A percentile compares a stretch with the other conserved stretches of the same genome.
phyloP scores from a whole-genome alignment of 805 yeast species.

The Lipomyces orientalis region DNA sequence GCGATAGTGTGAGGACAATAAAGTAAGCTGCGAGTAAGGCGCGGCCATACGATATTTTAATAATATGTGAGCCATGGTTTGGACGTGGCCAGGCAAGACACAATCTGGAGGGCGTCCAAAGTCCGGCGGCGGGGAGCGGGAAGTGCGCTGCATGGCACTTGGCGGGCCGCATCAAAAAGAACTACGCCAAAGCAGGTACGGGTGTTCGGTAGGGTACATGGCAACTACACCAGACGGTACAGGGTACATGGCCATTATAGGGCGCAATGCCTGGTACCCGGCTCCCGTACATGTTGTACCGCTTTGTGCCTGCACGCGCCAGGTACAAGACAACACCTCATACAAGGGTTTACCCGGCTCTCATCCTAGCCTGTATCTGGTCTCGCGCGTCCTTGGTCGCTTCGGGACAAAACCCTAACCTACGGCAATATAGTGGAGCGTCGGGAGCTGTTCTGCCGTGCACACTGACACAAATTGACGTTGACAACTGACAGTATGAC shows the following conservation, averaged over 20 bases:
- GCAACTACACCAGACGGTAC: neutral
- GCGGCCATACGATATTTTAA: neutral
- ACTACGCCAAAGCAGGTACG: neutral
- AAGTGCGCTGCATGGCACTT: neutral
- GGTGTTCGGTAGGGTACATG: neutral
- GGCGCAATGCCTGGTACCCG: neutral
- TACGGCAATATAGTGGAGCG: neutral
- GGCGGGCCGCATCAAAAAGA: neutral
- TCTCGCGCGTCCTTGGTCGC: neutral
- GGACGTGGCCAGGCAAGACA: neutral
- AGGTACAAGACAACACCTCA: neutral
- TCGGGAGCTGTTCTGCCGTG: neutral
- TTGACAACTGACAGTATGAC: conserved; percentile 3
- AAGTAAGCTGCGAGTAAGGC: neutral
- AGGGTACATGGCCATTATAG: neutral
- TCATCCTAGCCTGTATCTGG: neutral
- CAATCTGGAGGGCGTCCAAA: neutral
- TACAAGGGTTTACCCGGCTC: neutral
- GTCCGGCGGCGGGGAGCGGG: neutral
- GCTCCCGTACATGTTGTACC: neutral
- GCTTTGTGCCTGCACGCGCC: neutral
- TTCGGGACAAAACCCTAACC: neutral
- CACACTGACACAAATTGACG: neutral
- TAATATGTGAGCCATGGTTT: neutral
- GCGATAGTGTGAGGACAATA: neutral